These are phyloP conservation scores for Oleoguttula mirabilis DNA, from an alignment of 495 filamentous ascomycete species.

Conservation along the genomic window DNA sequence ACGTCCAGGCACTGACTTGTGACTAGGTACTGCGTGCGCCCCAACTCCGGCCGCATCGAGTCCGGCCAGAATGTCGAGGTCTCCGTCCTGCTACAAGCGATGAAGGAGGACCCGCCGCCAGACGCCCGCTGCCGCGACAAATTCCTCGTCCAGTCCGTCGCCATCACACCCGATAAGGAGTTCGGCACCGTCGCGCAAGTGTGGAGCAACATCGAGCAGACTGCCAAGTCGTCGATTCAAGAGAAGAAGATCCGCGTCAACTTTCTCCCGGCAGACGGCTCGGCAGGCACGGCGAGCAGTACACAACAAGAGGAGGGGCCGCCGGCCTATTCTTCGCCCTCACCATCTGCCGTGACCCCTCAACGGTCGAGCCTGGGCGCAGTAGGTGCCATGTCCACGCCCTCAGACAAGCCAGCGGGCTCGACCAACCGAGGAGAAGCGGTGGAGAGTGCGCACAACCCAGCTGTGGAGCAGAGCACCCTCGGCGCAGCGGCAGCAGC, in stretches of 20 bases:
- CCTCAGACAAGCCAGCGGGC: constrained; percentile 2
- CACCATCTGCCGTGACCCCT: constrained; percentile 28
- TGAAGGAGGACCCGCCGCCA: constrained; percentile 82
- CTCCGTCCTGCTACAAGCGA: constrained; percentile 87
- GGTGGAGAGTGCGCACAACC: constrained; percentile 20
- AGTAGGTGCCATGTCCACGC: constrained; percentile 8
- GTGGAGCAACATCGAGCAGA: constrained; percentile 64
- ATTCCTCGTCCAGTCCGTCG: constrained; percentile 91
- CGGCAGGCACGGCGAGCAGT: background rate
- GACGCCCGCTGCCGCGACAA: constrained; percentile 93
- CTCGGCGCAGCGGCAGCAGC: constrained; percentile 35
- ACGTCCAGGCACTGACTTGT: background rate
- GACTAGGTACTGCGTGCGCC: constrained; percentile 86
- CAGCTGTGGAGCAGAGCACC: constrained; percentile 21
- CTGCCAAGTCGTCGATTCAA: constrained; percentile 62
- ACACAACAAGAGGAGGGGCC: constrained; percentile 17
- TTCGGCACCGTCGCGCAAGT: constrained; percentile 16
- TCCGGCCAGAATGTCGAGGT: constrained; percentile 80
- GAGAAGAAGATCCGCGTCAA: constrained; percentile 95
- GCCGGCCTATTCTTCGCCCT: constrained; percentile 23
- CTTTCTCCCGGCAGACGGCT: constrained; percentile 53
- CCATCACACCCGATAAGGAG: constrained; percentile 72
- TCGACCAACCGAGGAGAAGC: constrained; percentile 6
- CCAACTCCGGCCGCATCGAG: constrained; percentile 92
- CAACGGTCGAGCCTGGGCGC: constrained; percentile 17